These are phyloP conservation scores for Penicillium digitatum DNA, from an alignment of 2,329 filamentous ascomycete species.

Conservation along the genomic window DNA sequence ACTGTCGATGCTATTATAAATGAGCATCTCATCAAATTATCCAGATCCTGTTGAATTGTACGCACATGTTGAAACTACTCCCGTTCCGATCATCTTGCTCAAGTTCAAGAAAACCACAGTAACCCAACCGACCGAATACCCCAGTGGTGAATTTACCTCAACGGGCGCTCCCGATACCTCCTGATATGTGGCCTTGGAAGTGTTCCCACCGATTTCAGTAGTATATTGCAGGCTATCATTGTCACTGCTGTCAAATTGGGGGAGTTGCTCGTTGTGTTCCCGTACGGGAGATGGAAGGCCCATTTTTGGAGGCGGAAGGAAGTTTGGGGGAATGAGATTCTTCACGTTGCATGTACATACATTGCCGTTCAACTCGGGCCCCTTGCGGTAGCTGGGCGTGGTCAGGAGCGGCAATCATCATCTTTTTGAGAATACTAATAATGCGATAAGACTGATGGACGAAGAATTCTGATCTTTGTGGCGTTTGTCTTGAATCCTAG, in stretches of 20 bases:
- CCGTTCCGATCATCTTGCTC: slow-evolving; percentile 61
- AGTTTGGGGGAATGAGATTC: neutral
- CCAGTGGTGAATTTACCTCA: slow-evolving; percentile 56
- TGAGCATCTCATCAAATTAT: neutral
- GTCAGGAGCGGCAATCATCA: neutral
- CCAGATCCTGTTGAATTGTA: neutral
- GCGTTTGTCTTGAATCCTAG: neutral
- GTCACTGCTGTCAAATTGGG: slow-evolving; percentile 1
- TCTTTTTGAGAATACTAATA: neutral
- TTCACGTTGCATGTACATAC: neutral
- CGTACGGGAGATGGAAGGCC: neutral
- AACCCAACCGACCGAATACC: slow-evolving; percentile 54
- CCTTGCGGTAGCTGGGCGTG: neutral
- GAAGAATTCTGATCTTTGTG: neutral
- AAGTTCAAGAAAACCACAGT: slow-evolving; percentile 60
- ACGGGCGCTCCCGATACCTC: slow-evolving; percentile 61
- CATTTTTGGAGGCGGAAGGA: neutral
- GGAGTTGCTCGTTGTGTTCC: neutral
- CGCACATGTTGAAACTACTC: slow-evolving; percentile 63
- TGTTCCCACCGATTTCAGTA: slow-evolving; percentile 38
- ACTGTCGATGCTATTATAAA: slow-evolving; percentile 49
- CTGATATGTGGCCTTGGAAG: slow-evolving; percentile 52
- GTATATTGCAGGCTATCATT: slow-evolving; percentile 4
- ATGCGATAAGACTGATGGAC: neutral
- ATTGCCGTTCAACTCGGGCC: neutral